These are phyloP conservation scores for Phytopythium sindhum DNA, from an alignment of 352 stramenopile species.

Conservation along the genomic window DNA sequence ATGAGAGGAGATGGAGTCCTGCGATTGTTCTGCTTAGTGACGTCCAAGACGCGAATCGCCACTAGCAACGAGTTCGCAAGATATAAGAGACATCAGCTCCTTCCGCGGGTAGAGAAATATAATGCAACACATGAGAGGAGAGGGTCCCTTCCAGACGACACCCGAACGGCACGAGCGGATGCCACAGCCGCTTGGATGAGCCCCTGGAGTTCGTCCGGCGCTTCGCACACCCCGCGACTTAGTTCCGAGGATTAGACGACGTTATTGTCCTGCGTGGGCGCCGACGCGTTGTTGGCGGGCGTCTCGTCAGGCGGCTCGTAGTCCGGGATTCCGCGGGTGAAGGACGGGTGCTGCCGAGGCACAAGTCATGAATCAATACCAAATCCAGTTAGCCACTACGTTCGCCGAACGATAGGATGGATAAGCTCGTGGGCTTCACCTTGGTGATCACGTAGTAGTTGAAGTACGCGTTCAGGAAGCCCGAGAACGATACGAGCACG, in stretches of 20 bases:
- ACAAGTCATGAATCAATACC: background rate
- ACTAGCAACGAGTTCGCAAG: background rate
- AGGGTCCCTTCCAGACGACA: background rate
- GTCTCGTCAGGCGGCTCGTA: constrained; percentile 71
- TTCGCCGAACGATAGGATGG: background rate
- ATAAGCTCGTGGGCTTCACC: constrained; percentile 10
- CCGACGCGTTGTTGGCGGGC: constrained; percentile 19
- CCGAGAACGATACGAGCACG: constrained; percentile 67
- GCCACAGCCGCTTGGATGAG: background rate
- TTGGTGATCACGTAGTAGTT: constrained; percentile 90
- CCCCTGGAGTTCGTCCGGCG: background rate
- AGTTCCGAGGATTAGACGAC: constrained; percentile 23
- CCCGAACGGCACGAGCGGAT: background rate
- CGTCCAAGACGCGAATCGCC: background rate
- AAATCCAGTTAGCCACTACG: constrained; percentile 1
- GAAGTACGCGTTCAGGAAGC: constrained; percentile 87
- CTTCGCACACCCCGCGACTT: background rate
- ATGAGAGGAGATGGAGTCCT: background rate
- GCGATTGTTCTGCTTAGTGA: background rate
- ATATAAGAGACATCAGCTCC: constrained; percentile 1
- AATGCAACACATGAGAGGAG: constrained; percentile 3
- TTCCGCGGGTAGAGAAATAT: constrained; percentile 4
- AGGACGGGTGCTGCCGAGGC: constrained; percentile 56
- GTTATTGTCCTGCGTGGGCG: constrained; percentile 27
- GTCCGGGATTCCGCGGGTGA: constrained; percentile 79